Evolutionary conservation across 495 filamentous ascomycete species (phyloP).

Genomic region (Achaetomiella virescens): DNA sequence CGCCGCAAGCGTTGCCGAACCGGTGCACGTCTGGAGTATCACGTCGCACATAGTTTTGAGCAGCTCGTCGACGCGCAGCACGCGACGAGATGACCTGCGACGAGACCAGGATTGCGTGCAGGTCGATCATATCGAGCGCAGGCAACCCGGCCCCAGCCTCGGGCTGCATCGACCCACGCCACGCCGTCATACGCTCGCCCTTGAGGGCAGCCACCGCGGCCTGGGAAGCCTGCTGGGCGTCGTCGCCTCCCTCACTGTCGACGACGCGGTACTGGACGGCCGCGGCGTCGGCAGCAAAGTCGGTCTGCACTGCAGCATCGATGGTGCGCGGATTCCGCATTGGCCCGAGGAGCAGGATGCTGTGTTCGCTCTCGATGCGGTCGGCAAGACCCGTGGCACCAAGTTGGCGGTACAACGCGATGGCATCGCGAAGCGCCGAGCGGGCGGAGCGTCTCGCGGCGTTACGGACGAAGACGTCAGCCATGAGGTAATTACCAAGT

Average conservation of each 20-base stretch:
- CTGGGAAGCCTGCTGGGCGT: conserved; percentile 44
- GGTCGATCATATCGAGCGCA: conserved; percentile 73
- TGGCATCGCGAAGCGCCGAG: conserved; percentile 62
- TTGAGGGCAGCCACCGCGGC: conserved; percentile 44
- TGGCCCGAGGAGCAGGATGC: conserved; percentile 63
- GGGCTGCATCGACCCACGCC: conserved; percentile 47
- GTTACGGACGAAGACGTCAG: conserved; percentile 65
- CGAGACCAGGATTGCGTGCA: conserved; percentile 79
- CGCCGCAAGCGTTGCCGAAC: conserved; percentile 67
- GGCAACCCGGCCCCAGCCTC: conserved; percentile 47
- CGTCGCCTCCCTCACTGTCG: conserved; percentile 53
- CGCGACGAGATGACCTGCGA: conserved; percentile 88
- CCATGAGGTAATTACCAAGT: conserved; percentile 68
- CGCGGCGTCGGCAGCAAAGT: conserved; percentile 54
- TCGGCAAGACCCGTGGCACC: conserved; percentile 69
- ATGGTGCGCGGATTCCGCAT: conserved; percentile 51
- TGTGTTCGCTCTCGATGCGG: conserved; percentile 63
- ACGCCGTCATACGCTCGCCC: conserved; percentile 59
- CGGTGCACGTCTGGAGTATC: conserved; percentile 78
- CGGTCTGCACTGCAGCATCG: conserved; percentile 73
- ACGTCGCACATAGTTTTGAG: conserved; percentile 86
- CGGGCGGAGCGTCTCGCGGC: conserved; percentile 68
- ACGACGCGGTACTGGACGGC: conserved; percentile 47
- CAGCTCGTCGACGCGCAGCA: conserved; percentile 76
- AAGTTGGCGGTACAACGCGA: conserved; percentile 66